phyloP scores from a whole-genome alignment of 192 early-diverging fungal species.

The Linderina pennispora region DNA sequence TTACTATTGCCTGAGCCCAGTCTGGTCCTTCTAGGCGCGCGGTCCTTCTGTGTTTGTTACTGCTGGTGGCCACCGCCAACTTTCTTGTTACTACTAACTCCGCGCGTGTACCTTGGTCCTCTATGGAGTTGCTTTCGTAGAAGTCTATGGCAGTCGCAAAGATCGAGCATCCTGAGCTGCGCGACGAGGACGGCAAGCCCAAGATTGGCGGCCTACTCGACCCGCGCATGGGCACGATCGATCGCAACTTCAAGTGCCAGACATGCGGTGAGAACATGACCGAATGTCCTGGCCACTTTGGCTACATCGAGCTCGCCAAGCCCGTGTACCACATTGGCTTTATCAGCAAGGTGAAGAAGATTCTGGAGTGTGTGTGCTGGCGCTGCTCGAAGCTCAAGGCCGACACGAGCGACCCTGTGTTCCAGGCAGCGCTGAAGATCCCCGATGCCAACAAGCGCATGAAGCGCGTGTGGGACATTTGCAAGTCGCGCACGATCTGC shows the following conservation, averaged over 20 bases:
- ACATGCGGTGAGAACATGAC: slow-evolving; percentile 94
- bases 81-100: not conserved
- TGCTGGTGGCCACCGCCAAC: not conserved
- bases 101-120: not conserved
- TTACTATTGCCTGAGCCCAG: not conserved
- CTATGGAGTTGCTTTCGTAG: too few species aligned
- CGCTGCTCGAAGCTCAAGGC: slow-evolving; percentile 91
- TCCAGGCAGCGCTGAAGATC: slow-evolving; percentile 56
- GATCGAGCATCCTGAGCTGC: slow-evolving; percentile 84
- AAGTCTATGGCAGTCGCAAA: slow-evolving; percentile 95
- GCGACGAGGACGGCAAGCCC: slow-evolving; percentile 78
- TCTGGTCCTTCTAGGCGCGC: not conserved
- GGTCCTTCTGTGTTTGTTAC: too few species aligned
- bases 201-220: slow-evolving; percentile 86
- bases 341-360: slow-evolving; percentile 91
- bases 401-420: slow-evolving; percentile 64
- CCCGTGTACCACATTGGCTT: slow-evolving; percentile 96
- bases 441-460: slow-evolving; percentile 68
- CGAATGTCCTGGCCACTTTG: slow-evolving; percentile 98
- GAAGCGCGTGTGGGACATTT: slow-evolving; percentile 81
- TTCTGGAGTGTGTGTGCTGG: slow-evolving; percentile 94
- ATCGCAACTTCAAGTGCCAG: slow-evolving; percentile 94
- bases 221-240: slow-evolving; percentile 93
- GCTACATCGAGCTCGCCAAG: slow-evolving; percentile 91
- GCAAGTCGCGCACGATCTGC: slow-evolving; percentile 78